phyloP scores from a whole-genome alignment of 176 grass and related monocot species.

The Lolium rigidum region DNA sequence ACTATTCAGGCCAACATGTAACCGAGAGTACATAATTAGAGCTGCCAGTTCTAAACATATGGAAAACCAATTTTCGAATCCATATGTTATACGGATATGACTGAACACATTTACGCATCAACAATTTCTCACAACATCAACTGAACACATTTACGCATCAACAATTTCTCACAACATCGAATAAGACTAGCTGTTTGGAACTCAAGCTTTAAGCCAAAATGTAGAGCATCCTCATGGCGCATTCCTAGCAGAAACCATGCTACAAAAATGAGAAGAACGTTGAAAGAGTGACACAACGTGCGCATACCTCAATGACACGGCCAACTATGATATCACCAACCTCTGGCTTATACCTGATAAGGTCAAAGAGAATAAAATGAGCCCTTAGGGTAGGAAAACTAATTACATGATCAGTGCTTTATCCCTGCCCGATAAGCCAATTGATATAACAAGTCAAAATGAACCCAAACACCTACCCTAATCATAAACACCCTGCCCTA shows the following conservation, averaged over 20 bases:
- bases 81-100: background rate
- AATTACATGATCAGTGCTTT: background rate
- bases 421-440: background rate
- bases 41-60: background rate
- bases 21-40: background rate
- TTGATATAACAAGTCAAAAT: background rate
- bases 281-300: background rate
- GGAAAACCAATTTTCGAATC: background rate
- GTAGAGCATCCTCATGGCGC: background rate
- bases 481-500: background rate
- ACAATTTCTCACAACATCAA: background rate
- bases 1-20: background rate
- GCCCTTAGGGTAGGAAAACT: background rate
- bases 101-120: background rate
- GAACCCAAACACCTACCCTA: background rate
- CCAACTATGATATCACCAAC: constrained; percentile 99
- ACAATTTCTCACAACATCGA: background rate
- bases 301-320: constrained; percentile 83
- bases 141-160: background rate
- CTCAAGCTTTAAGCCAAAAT: background rate
- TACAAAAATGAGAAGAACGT: constrained; percentile 3
- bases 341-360: constrained; percentile 89
- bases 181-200: background rate
- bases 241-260: constrained; percentile 11
- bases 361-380: constrained; percentile 11